Evolutionary conservation across 495 filamentous ascomycete species (phyloP).

Genomic region (Hypoxylon intermedium): DNA sequence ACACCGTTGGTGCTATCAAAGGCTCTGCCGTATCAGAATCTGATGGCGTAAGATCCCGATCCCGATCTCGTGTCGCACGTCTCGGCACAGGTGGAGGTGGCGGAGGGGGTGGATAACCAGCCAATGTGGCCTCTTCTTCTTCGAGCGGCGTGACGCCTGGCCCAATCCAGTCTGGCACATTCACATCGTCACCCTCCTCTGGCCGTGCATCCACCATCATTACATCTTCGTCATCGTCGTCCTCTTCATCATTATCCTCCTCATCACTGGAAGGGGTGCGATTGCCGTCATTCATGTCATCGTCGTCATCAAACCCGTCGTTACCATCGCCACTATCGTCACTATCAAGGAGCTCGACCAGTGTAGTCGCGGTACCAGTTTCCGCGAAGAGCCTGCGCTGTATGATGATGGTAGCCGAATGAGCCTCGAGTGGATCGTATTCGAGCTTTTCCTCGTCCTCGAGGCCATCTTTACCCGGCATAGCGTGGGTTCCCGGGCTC

Average conservation of each 20-base stretch:
- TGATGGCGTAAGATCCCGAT: constrained; percentile 63
- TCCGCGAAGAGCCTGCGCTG: constrained; percentile 41
- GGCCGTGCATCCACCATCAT: constrained; percentile 55
- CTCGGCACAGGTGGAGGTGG: constrained; percentile 59
- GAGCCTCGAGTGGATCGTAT: constrained; percentile 37
- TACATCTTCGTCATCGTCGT: constrained; percentile 60
- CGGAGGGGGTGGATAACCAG: constrained; percentile 70
- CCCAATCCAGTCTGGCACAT: constrained; percentile 54
- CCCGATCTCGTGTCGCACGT: constrained; percentile 54
- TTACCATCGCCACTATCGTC: constrained; percentile 60
- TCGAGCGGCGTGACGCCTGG: constrained; percentile 49
- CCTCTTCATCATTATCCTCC: constrained; percentile 55
- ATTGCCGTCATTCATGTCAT: constrained; percentile 48
- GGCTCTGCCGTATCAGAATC: constrained; percentile 67
- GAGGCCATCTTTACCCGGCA: constrained; percentile 84
- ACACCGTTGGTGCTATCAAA: constrained; percentile 61
- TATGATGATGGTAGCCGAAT: constrained; percentile 33
- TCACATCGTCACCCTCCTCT: constrained; percentile 65
- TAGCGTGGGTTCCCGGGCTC: constrained; percentile 81
- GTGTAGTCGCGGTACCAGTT: constrained; percentile 22
- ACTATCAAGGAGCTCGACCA: constrained; percentile 42
- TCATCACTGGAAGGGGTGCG: constrained; percentile 48
- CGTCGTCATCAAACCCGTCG: constrained; percentile 51
- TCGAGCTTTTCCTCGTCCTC: constrained; percentile 76
- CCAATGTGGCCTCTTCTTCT: constrained; percentile 73